These are phyloP conservation scores for Aciculosporium take DNA, from an alignment of 2,329 filamentous ascomycete species.

Conservation along the genomic window DNA sequence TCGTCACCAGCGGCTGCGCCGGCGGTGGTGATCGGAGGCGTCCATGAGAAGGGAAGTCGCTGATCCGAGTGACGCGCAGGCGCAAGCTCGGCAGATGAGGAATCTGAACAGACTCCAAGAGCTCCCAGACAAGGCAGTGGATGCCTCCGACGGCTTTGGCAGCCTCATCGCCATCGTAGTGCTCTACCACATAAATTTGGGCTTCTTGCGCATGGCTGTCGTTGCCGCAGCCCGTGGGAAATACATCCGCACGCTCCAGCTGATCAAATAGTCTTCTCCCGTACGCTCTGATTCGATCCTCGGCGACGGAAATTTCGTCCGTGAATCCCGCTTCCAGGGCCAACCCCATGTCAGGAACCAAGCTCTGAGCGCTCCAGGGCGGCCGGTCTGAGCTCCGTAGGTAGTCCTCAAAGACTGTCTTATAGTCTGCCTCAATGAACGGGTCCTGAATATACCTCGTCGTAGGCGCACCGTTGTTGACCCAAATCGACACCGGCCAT, in stretches of 20 bases:
- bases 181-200: constrained; percentile 15
- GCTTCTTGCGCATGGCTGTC: constrained; percentile 7
- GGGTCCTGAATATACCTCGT: constrained; percentile 12
- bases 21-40: constrained; percentile 2
- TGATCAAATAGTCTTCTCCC: constrained; percentile 10
- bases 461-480: constrained; percentile 8
- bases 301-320: constrained; percentile 8
- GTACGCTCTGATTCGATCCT: constrained; percentile 12
- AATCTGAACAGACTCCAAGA: constrained; percentile 12
- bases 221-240: constrained; percentile 1
- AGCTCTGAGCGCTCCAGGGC: constrained; percentile 9
- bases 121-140: constrained; percentile 17
- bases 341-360: constrained; percentile 5
- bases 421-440: constrained; percentile 13
- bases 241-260: constrained; percentile 7
- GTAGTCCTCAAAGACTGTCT: constrained; percentile 13
- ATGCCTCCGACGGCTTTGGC: constrained; percentile 7
- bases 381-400: constrained; percentile 13
- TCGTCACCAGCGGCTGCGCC: constrained; percentile 8
- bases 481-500: constrained; percentile 12
- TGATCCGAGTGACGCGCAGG: constrained; percentile 13
- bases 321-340: background rate
- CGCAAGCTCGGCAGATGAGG: constrained; percentile 10
- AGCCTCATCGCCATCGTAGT: constrained; percentile 9
- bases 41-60: constrained; percentile 10